Conservation (phyloP, 1,139 yeast genomes). For the Yamadazyma trypodendri region DNA sequence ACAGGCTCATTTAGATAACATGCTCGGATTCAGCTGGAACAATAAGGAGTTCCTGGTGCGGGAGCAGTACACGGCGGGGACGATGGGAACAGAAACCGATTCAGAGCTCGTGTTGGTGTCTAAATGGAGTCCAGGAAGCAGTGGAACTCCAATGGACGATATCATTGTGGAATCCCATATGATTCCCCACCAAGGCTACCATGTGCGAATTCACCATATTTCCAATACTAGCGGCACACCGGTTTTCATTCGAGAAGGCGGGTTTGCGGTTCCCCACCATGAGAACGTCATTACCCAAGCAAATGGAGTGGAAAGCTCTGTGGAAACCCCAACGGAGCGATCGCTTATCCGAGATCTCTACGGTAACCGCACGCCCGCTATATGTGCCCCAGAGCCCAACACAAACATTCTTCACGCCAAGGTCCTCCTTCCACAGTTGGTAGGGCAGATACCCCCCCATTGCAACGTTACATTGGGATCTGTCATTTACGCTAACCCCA, state of each 20-base stretch:
- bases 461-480: background rate
- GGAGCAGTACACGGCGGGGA: slow-evolving; percentile 10
- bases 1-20: slow-evolving; percentile 20
- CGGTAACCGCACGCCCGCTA: slow-evolving; percentile 12
- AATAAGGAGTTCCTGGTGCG: slow-evolving; percentile 11
- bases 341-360: slow-evolving; percentile 12
- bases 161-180: slow-evolving; percentile 23
- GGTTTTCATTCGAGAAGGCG: slow-evolving; percentile 21
- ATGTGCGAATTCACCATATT: slow-evolving; percentile 21
- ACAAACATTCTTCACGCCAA: slow-evolving; percentile 20
- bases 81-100: background rate
- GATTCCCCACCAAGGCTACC: slow-evolving; percentile 19
- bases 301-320: slow-evolving; percentile 4
- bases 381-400: slow-evolving; percentile 23
- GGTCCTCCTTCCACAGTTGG: slow-evolving; percentile 10
- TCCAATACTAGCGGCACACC: slow-evolving; percentile 11
- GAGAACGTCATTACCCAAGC: slow-evolving; percentile 1
- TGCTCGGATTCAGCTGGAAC: slow-evolving; percentile 16
- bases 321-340: slow-evolving; percentile 8
- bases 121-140: slow-evolving; percentile 16
- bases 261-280: slow-evolving; percentile 10
- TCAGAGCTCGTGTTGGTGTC: background rate
- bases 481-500: background rate
- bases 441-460: slow-evolving; percentile 4
- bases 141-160: slow-evolving; percentile 22